Evolutionary conservation across 73 alveolate genomes (phyloP).

Genomic region (Paramecium biaurelia): DNA sequence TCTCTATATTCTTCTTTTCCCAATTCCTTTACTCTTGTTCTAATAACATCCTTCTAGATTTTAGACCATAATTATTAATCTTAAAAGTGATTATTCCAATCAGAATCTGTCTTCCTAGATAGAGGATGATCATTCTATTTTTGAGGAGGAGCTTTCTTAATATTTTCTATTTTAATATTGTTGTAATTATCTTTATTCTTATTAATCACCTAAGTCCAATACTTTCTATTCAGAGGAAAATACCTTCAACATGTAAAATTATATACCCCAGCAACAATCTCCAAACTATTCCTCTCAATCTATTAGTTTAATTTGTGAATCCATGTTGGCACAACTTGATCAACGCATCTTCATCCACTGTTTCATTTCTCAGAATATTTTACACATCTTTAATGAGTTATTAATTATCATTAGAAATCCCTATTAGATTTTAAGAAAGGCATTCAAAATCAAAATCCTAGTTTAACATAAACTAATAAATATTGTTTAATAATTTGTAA

Average conservation of each 20-base stretch:
- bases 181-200: constrained; percentile 10
- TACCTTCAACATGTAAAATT: not conserved
- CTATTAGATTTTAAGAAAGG: not conserved
- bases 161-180: not conserved
- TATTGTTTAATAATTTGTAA: not conserved
- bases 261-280: constrained; percentile 16
- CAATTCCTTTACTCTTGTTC: not conserved
- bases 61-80: not conserved
- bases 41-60: not conserved
- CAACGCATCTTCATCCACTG: not conserved
- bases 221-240: not conserved
- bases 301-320: not conserved
- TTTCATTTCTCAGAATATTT: not conserved
- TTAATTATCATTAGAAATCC: not conserved
- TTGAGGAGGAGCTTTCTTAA: not conserved
- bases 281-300: constrained; percentile 20
- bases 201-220: not conserved
- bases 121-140: constrained; percentile 20
- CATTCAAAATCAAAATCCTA: not conserved
- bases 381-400: not conserved
- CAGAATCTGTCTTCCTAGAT: constrained; percentile 23
- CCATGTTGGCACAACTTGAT: not conserved
- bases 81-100: constrained; percentile 27
- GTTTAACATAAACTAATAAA: not conserved
- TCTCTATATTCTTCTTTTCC: not conserved